Percentiles rank a stretch among this genome's conserved stretches.
phyloP scores from a whole-genome alignment of 139 green algal genomes.

The Closterium sp. region DNA sequence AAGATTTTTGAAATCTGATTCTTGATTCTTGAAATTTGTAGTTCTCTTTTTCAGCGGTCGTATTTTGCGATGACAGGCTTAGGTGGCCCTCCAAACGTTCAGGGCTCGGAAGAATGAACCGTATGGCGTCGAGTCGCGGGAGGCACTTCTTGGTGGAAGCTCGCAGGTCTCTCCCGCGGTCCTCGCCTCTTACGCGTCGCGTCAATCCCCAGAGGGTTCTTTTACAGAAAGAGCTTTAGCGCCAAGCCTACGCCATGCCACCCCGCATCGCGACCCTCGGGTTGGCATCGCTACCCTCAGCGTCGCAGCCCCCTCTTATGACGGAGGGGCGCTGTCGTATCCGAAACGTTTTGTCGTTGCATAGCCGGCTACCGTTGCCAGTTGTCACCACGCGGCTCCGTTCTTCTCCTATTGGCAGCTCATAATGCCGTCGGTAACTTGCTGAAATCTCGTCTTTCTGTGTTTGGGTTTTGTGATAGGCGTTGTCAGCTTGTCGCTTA shows the following conservation, averaged over 20 bases:
- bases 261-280: not conserved
- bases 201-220: not conserved
- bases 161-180: not conserved
- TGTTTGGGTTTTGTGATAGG: too few relatives aligned
- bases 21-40: too few relatives aligned
- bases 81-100: not conserved
- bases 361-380: not conserved
- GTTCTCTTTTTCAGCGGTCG: too few relatives aligned
- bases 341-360: not conserved
- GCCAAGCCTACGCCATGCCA: not conserved
- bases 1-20: not conserved
- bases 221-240: not conserved
- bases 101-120: not conserved
- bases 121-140: not conserved
- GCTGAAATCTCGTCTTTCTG: too few relatives aligned
- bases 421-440: too few relatives aligned
- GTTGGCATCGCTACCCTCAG: too few relatives aligned
- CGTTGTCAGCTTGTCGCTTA: not conserved
- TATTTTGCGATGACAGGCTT: too few relatives aligned
- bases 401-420: not conserved
- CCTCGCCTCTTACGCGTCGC: not conserved
- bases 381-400: not conserved
- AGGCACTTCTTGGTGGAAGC: not conserved
- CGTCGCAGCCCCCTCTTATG: not conserved
- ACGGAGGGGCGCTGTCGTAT: not conserved